Conservation (phyloP, 2,329 filamentous ascomycete species). For the Pseudocercospora fuligena region DNA sequence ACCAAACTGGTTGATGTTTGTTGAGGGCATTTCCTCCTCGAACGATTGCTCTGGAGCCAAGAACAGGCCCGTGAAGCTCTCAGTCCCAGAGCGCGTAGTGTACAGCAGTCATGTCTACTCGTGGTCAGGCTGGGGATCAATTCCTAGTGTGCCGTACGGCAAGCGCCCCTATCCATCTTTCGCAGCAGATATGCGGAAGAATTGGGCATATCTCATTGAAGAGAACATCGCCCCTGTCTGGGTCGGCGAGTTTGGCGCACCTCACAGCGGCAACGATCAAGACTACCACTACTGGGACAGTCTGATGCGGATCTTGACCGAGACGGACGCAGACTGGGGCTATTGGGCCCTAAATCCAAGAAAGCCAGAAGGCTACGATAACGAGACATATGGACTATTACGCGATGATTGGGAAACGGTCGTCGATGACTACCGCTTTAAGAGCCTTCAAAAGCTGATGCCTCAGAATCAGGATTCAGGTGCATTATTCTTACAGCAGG, state of each 20-base stretch:
- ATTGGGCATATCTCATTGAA: conserved; percentile 69
- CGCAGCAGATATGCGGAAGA: conserved; percentile 63
- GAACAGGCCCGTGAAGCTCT: conserved; percentile 62
- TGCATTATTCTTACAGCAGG: background rate
- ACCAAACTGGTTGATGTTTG: conserved; percentile 68
- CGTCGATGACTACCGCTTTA: conserved; percentile 34
- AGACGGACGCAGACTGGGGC: conserved; percentile 58
- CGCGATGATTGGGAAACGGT: conserved; percentile 66
- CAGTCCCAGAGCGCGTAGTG: conserved; percentile 61
- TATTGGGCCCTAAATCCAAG: conserved; percentile 73
- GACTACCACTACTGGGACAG: conserved; percentile 70
- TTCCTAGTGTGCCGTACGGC: conserved; percentile 62
- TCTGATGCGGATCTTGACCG: conserved; percentile 64
- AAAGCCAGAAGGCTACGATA: conserved; percentile 62
- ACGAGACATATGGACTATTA: conserved; percentile 66
- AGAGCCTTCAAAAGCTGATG: conserved; percentile 34
- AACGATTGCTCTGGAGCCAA: conserved; percentile 66
- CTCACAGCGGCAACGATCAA: conserved; percentile 57
- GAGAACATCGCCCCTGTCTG: conserved; percentile 65
- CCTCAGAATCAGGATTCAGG: background rate
- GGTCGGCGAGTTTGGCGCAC: conserved; percentile 70
- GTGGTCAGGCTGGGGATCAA: conserved; percentile 68
- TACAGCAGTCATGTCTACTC: conserved; percentile 72
- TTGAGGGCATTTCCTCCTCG: conserved; percentile 69
- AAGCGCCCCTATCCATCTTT: conserved; percentile 68